A percentile compares a stretch with the other conserved stretches of the same genome.
phyloP scores from a whole-genome alignment of 2,329 filamentous ascomycete species.

The Pseudogymnoascus pannorum region DNA sequence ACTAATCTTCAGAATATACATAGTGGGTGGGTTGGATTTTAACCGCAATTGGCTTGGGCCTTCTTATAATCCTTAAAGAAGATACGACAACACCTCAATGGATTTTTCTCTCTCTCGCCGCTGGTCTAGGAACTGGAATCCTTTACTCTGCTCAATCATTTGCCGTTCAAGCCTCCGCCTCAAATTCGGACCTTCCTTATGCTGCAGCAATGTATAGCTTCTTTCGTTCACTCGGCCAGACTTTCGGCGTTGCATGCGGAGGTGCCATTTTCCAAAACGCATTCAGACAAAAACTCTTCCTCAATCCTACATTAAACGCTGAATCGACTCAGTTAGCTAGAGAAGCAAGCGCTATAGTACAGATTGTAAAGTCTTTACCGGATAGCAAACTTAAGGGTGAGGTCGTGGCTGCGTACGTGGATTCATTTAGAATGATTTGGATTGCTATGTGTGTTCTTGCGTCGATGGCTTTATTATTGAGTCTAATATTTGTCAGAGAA shows the following conservation, averaged over 20 bases:
- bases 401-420: conserved; percentile 16
- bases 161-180: conserved; percentile 53
- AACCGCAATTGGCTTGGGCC: conserved; percentile 50
- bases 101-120: conserved; percentile 53
- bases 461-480: conserved; percentile 24
- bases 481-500: conserved; percentile 39
- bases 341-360: conserved; percentile 25
- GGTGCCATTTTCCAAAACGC: conserved; percentile 64
- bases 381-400: neutral
- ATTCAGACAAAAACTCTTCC: conserved; percentile 21
- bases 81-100: conserved; percentile 46
- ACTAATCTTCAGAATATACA: conserved; percentile 32
- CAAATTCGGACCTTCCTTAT: conserved; percentile 48
- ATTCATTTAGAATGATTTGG: conserved; percentile 21
- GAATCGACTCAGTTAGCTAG: conserved; percentile 20
- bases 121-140: conserved; percentile 54
- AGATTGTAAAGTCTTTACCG: conserved; percentile 21
- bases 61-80: conserved; percentile 41
- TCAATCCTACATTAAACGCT: conserved; percentile 19
- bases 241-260: conserved; percentile 55
- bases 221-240: conserved; percentile 56
- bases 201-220: conserved; percentile 60
- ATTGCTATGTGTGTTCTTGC: conserved; percentile 21
- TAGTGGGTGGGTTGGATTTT: conserved; percentile 55
- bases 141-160: conserved; percentile 55